phyloP scores from a whole-genome alignment of 140 eudicot species.

The Senecio squalidus region DNA sequence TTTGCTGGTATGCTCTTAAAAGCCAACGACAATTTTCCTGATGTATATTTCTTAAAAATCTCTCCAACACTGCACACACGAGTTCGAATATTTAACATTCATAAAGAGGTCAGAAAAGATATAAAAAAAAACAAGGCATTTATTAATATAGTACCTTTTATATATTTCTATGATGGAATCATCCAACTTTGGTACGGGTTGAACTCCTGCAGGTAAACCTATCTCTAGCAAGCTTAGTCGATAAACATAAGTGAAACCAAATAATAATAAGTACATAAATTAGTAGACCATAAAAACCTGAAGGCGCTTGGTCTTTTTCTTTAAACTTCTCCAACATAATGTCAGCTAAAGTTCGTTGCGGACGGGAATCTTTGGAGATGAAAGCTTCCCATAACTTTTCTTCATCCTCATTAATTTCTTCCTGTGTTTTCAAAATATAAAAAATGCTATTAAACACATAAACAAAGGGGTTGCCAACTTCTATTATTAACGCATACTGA shows the following conservation, averaged over 20 bases:
- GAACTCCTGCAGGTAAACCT: conserved; percentile 42
- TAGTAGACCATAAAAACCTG: conserved; percentile 41
- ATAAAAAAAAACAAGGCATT: not conserved
- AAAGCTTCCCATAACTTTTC: conserved; percentile 75
- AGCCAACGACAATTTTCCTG: conserved; percentile 83
- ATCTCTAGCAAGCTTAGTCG: conserved; percentile 5
- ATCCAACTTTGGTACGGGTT: conserved; percentile 61
- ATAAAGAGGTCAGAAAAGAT: too few relatives aligned
- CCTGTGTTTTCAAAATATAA: too few relatives aligned
- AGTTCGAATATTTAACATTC: not conserved
- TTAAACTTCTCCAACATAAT: too few relatives aligned
- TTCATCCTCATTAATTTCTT: conserved; percentile 73
- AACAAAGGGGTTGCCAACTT: too few relatives aligned
- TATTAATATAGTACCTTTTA: conserved; percentile 46
- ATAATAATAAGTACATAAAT: too few relatives aligned
- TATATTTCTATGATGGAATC: conserved; percentile 67
- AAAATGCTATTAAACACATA: too few relatives aligned
- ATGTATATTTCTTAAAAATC: conserved; percentile 64
- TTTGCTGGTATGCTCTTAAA: conserved; percentile 75
- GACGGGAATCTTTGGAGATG: conserved; percentile 47
- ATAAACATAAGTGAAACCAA: not conserved
- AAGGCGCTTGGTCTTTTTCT: too few relatives aligned
- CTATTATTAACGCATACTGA: too few relatives aligned
- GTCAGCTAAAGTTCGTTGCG: conserved; percentile 67
- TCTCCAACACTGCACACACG: conserved; percentile 60